Evolutionary conservation across 2,329 filamentous ascomycete genomes (phyloP), one percentile per base, ranked within the genome.

Genomic region (Diplodia mutila): DNA sequence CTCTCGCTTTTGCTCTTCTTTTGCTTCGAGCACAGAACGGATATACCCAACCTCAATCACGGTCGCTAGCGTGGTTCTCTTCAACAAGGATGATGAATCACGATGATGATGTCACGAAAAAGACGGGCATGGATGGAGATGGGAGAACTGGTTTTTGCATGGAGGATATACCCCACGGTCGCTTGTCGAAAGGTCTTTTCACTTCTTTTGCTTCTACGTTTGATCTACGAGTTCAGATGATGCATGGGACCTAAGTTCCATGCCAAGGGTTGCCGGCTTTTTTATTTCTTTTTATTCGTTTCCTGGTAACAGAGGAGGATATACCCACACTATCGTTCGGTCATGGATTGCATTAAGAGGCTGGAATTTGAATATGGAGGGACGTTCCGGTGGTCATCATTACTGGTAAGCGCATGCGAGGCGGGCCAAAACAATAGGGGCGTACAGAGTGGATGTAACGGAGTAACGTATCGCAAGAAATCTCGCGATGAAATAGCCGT

Each of bases 121-220:
- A 34, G 29, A 32, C 18, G 25, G 32, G 52, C 18, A 11, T 18
- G 16, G 25, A 37, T 21, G 52, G 32, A n/a, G 18, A 55, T 16
- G 9, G 51, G 11, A 23, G 51, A 27, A 34, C n/a, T 9, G 29
- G 2, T 55, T 21, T n/a, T 23, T 25, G 48, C 48, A 34, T 55
- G 52, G 52, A 14, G 52, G 52, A 55, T 55, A 55, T 55, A 55
- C 52, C 52, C 49, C 27, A 55, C 52, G 52, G 52, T 55, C 52
- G 52, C 52, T 55, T 27, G 25, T 18, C 16, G 25, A 27, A 9
- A 16, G 12, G 25, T 18, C 12, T 9, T 53, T 34, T 34, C 37
- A 32, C 1, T 16, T 12, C 11, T 34, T 34, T 34, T 55, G n/a
- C 39, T n/a, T 46, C 6, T 18, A 6, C 18, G 39, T n/a, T 46